Conservation (phyloP, 164 flowering plant genomes). For the Kalanchoe fedtschenkoi region DNA sequence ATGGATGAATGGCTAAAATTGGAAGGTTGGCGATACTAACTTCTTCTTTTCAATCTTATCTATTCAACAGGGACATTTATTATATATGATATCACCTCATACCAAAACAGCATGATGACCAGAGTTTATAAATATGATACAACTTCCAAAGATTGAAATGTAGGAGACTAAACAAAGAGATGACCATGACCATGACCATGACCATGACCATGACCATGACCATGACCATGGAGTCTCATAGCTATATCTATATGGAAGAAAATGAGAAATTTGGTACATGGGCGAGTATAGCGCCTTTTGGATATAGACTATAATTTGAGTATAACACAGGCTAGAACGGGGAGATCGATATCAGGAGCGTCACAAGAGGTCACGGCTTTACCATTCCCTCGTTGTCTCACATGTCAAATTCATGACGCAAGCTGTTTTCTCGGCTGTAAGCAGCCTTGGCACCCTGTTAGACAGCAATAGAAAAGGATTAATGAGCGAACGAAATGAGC, state of each 20-base stretch:
- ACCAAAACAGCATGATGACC: no score
- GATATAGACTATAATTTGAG: not conserved
- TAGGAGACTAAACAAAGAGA: no score
- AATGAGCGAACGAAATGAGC: not conserved
- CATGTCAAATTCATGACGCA: conserved; percentile 32
- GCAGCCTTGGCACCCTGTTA: conserved; percentile 66
- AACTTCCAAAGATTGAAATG: no score
- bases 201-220: no score
- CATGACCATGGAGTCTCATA: no score
- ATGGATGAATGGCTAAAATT: conserved; percentile 2
- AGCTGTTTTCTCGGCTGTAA: conserved; percentile 62
- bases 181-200: no score
- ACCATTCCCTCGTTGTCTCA: not conserved
- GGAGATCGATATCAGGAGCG: not conserved
- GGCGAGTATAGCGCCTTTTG: no score
- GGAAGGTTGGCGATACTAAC: not conserved
- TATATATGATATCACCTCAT: no score
- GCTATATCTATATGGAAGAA: no score
- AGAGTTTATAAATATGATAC: no score
- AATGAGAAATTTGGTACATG: no score
- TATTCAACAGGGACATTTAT: not conserved
- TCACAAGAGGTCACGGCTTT: not conserved
- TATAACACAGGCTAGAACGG: not conserved
- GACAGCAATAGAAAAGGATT: not conserved
- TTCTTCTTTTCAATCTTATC: not conserved